Base-by-base conservation (phyloP, 1,284 basidiomycete genomes). In the Puccinia polysora region DNA sequence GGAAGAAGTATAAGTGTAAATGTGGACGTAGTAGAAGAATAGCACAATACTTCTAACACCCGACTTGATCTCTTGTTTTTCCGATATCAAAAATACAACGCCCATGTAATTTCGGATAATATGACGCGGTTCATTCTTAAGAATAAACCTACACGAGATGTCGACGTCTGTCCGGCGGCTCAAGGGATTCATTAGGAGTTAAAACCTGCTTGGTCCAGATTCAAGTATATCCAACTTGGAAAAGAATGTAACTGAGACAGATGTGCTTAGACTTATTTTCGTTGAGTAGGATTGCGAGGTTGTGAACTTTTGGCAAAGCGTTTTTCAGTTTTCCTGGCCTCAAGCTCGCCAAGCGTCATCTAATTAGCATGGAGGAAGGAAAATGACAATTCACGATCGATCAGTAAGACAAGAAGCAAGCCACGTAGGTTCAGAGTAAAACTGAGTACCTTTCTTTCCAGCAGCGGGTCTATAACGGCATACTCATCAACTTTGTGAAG, bases 371-470 rank as follows among this genome's bases (percentile, higher is more conserved):
- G 23, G 47, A 32, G 7, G 5, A 14, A 43, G 18, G 20, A n/a
- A 43, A 32, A 15, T 18, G 23, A 40, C 12, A 59, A 14, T n/a
- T n/a, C n/a, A 8, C 23, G n/a, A 47, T 12, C 12, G 12, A 12
- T 12, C 25, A 53, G 14, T 23, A 53, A 10, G 20, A 12, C 25
- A 23, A 53, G 14, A 10, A 53, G 25, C 43, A 47, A 47, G n/a
- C 12, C 43, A 53, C 10, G 10, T 1, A 38, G 23, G 58, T 20
- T n/a, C 34, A 60, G 25, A 12, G 43, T 38, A 18, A 32, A 32
- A 38, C n/a, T n/a, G n/a, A n/a, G n/a, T 58, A 70, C 67, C 56
- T 70, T 70, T 52, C 56, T 70, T 23, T 70, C 55, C 23, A n/a
- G 25, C 5, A 70, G 56, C n/a, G 67, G 67, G 60, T 70, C 67